phyloP scores from a whole-genome alignment of 306 rosid genomes.

The Alnus glutinosa region DNA sequence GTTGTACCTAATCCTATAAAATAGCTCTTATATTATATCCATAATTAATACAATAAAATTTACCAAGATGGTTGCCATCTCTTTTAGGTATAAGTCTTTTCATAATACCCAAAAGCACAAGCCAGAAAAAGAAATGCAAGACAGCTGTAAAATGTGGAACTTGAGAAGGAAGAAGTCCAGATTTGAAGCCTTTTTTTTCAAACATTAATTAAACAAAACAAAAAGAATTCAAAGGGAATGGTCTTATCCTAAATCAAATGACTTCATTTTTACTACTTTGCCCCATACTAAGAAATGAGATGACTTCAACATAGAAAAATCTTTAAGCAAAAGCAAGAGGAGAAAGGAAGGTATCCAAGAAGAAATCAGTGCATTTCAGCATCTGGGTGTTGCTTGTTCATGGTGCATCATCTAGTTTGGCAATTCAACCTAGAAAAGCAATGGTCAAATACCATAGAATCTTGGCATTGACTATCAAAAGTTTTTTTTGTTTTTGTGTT shows the following conservation, averaged over 20 bases:
- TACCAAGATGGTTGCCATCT: slow-evolving; percentile 34
- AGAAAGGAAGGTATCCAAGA: no score
- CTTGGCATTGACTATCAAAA: no score
- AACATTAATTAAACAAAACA: not conserved
- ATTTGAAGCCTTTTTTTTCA: not conserved
- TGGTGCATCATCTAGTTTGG: no score
- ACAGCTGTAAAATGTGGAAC: slow-evolving; percentile 47
- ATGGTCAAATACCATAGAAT: no score
- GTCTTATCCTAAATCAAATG: not conserved
- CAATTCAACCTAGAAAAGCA: no score
- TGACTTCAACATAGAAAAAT: no score
- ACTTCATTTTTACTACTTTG: no score
- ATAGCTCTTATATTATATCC: slow-evolving; percentile 14
- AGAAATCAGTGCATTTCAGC: no score
- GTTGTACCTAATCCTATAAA: slow-evolving; percentile 10
- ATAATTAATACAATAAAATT: not conserved
- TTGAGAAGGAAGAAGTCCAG: slow-evolving; percentile 11
- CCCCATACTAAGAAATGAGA: no score
- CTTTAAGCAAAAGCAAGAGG: no score
- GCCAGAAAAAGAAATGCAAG: slow-evolving; percentile 25
- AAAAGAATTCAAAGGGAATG: not conserved
- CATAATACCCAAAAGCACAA: slow-evolving; percentile 23
- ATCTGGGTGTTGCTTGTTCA: no score
- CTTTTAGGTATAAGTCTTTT: slow-evolving; percentile 41
- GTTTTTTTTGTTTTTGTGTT: no score